Evolutionary conservation across 164 flowering plant genomes (phyloP), one percentile per base, ranked within the genome.

Genomic region (Magnolia sinica): DNA sequence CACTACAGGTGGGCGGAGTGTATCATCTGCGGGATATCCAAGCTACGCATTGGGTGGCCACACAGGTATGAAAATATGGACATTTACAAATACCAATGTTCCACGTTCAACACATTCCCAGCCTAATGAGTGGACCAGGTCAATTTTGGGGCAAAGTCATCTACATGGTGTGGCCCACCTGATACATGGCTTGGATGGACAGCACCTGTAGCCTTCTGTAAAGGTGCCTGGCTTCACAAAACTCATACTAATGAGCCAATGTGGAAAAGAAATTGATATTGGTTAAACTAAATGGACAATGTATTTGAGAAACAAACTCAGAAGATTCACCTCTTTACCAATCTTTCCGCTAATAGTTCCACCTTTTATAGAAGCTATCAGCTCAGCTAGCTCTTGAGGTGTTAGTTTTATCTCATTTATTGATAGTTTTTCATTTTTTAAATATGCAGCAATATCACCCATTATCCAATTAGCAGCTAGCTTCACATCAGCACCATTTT

Each of bases 301-400:
- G 45, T 37, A 55, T 1, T 27, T 27, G 10, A 11, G 13, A 55
- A 55, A 16, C 71, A 64, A 64, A 65, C 19, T 19, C 58, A 11
- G n/a, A 7, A 24, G 20, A 75, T 76, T 64, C 78, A 90, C 99
- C 91, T 92, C 95, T 86, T 96, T 93, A 65, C 96, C 98, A 71
- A 92, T 93, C 89, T 96, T 95, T 59, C 99, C 96, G 80, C 94
- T 93, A 69, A 96, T 93, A 50, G 96, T 92, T 68, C 91, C 97
- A 71, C 77, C 81, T 81, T 89, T 90, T 51, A 96, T 96, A 14
- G 93, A 89, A 69, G 91, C 88, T 73, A 96, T 93, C 74, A 96
- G 86, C 83, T 89, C 93, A 66, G 92, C 89, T 58, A 96, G 83
- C 85, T 91, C 96, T 10, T 87, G 70, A 24, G 97, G 88, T 37